phyloP scores from a whole-genome alignment of 495 filamentous ascomycete species.

The Penicillium pulvis region DNA sequence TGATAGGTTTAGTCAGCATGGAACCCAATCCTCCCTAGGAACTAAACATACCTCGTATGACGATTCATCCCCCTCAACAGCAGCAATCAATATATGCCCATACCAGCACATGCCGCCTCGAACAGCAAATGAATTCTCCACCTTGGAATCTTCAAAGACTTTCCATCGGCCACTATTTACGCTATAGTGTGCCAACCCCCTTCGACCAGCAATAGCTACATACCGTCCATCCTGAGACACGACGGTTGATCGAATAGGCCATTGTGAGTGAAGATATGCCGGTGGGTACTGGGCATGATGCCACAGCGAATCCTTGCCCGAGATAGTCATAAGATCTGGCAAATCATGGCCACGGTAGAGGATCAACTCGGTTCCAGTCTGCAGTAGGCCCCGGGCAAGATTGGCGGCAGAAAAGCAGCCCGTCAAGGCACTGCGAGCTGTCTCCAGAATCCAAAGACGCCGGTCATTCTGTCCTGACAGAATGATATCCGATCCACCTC shows the following conservation, averaged over 20 bases:
- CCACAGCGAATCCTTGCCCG: slow-evolving; percentile 91
- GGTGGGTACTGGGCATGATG: slow-evolving; percentile 86
- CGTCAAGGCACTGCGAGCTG: slow-evolving; percentile 86
- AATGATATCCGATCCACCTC: slow-evolving; percentile 82
- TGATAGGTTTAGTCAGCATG: slow-evolving; percentile 27
- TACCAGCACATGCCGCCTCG: slow-evolving; percentile 98
- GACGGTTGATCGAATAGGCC: slow-evolving; percentile 84
- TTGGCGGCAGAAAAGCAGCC: slow-evolving; percentile 91
- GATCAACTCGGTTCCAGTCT: slow-evolving; percentile 81
- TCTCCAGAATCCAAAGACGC: slow-evolving; percentile 84
- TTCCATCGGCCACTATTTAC: slow-evolving; percentile 95
- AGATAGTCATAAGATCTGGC: slow-evolving; percentile 85
- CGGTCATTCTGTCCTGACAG: slow-evolving; percentile 69
- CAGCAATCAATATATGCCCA: slow-evolving; percentile 91
- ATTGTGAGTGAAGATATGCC: slow-evolving; percentile 82
- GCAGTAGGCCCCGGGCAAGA: slow-evolving; percentile 82
- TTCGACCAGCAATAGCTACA: slow-evolving; percentile 88
- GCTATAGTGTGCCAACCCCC: slow-evolving; percentile 94
- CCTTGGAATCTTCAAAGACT: slow-evolving; percentile 76
- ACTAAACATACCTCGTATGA: slow-evolving; percentile 66
- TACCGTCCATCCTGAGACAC: slow-evolving; percentile 92
- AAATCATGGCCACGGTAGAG: slow-evolving; percentile 92
- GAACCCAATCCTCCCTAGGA: not conserved
- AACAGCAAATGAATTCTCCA: slow-evolving; percentile 88
- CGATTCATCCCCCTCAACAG: slow-evolving; percentile 80